Conservation (phyloP, 139 green algal genomes). For the Closterium sp. region DNA sequence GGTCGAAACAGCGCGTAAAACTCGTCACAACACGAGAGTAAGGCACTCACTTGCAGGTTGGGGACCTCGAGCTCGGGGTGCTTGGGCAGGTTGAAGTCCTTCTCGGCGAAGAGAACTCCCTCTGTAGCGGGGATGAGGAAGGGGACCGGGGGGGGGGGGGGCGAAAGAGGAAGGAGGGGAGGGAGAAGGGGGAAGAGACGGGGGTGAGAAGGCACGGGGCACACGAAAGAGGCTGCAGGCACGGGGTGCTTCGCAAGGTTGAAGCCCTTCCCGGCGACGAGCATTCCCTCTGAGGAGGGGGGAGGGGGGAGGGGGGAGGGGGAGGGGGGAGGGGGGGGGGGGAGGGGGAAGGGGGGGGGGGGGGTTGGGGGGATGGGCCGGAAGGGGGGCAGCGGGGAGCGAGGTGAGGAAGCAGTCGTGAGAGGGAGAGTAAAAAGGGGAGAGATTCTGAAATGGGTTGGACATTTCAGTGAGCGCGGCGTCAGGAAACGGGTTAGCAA, state of each 20-base stretch:
- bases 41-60: constrained; percentile 77
- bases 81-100: constrained; percentile 95
- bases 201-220: constrained; percentile 59
- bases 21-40: too few relatives aligned
- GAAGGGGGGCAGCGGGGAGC: too few relatives aligned
- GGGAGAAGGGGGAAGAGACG: background rate
- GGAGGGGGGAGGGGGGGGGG: background rate
- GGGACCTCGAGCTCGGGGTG: constrained; percentile 92
- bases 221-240: constrained; percentile 54
- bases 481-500: too few relatives aligned
- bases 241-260: constrained; percentile 91
- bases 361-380: too few relatives aligned
- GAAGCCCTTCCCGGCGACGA: constrained; percentile 98
- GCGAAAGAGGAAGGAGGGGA: too few relatives aligned
- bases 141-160: too few relatives aligned
- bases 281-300: constrained; percentile 83
- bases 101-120: constrained; percentile 97
- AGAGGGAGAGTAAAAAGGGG: too few relatives aligned
- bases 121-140: constrained; percentile 67
- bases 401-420: too few relatives aligned
- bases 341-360: background rate
- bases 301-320: background rate
- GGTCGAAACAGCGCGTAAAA: too few relatives aligned
- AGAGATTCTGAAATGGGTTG: too few relatives aligned
- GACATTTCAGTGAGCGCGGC: too few relatives aligned